Evolutionary conservation across 441 rosid genomes (phyloP).

Genomic region (Hypseocharis bilobata): DNA sequence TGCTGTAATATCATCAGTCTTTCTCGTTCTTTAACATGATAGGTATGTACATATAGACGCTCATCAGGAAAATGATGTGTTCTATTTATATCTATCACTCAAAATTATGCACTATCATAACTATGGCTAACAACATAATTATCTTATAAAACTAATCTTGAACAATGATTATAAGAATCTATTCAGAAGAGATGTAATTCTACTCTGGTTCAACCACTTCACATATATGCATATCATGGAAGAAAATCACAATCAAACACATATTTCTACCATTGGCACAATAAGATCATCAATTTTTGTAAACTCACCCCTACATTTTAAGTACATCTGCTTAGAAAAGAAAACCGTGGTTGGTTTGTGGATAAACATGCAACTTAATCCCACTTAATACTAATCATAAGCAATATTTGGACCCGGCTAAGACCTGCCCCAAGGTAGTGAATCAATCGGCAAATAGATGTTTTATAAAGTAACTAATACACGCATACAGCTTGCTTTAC

Average conservation of each 20-base stretch:
- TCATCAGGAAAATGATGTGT: neutral
- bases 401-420: neutral
- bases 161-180: neutral
- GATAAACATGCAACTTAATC: neutral
- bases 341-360: neutral
- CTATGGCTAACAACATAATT: neutral
- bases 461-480: neutral
- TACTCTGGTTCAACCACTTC: neutral
- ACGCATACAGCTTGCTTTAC: neutral
- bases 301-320: neutral
- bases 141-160: neutral
- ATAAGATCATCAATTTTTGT: neutral
- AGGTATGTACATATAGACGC: neutral
- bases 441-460: neutral
- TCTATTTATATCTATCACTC: neutral
- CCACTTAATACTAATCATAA: neutral
- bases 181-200: neutral
- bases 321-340: neutral
- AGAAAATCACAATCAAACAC: neutral
- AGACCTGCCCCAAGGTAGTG: neutral
- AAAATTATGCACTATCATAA: neutral
- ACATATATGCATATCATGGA: neutral
- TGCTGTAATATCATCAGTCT: neutral
- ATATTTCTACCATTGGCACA: neutral
- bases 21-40: neutral